phyloP scores from a whole-genome alignment of 1,284 basidiomycete species.

The Takashimella koratensis region DNA sequence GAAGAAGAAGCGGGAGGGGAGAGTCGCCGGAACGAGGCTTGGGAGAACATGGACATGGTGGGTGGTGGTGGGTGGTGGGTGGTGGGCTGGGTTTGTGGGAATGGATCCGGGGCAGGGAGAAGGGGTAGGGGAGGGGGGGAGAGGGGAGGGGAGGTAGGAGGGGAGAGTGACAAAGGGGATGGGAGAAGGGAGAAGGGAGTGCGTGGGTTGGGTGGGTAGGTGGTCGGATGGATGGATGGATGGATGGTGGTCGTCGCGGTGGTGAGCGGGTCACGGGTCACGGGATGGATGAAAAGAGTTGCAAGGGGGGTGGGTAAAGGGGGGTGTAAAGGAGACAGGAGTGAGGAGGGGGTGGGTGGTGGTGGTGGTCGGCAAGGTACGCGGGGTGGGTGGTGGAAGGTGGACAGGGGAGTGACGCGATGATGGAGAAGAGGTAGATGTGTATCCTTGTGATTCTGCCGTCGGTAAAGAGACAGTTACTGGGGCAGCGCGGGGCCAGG shows the following conservation, averaged over 20 bases:
- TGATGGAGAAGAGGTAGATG: too few species aligned
- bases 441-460: too few species aligned
- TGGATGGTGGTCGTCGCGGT: neutral
- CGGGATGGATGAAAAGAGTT: too few species aligned
- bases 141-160: neutral
- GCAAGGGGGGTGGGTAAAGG: too few species aligned
- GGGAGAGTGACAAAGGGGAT: neutral
- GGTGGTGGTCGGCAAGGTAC: too few species aligned
- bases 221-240: neutral
- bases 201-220: neutral
- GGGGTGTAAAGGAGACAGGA: too few species aligned
- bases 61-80: neutral
- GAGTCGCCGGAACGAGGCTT: neutral
- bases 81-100: neutral
- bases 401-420: too few species aligned
- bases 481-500: too few species aligned
- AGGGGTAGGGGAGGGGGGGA: neutral
- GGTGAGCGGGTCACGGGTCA: too few species aligned
- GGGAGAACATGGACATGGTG: neutral
- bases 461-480: too few species aligned
- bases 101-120: neutral
- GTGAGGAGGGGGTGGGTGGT: too few species aligned
- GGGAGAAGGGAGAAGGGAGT: neutral
- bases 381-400: too few species aligned
- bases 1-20: neutral